phyloP scores from a whole-genome alignment of 2,329 filamentous ascomycete species.

The Pseudonectria foliicola region DNA sequence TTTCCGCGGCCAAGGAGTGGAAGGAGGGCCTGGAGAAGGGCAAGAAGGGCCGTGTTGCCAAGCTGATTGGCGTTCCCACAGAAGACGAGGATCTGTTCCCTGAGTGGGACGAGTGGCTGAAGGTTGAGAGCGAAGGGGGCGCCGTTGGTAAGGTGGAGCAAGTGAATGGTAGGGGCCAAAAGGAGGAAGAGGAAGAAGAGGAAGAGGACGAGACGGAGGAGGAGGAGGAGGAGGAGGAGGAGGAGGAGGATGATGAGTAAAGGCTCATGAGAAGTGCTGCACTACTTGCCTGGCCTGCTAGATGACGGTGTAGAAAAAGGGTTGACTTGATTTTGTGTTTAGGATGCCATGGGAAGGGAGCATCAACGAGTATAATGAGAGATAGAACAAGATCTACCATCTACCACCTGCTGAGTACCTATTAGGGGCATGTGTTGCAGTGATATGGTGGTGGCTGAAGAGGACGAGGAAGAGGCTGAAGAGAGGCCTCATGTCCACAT shows the following conservation, averaged over 20 bases:
- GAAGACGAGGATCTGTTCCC: slow-evolving; percentile 87
- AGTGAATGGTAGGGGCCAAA: slow-evolving; percentile 12
- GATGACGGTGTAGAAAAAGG: slow-evolving; percentile 24
- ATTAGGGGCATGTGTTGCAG: no score
- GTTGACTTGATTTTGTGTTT: slow-evolving; percentile 20
- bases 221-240: slow-evolving; percentile 17
- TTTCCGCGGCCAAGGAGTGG: slow-evolving; percentile 66
- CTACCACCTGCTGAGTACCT: no score
- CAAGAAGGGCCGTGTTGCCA: slow-evolving; percentile 78
- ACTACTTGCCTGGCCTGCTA: slow-evolving; percentile 15
- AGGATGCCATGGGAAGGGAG: slow-evolving; percentile 15
- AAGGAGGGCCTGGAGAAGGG: slow-evolving; percentile 75
- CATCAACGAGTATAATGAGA: slow-evolving; percentile 27
- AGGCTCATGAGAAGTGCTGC: slow-evolving; percentile 13
- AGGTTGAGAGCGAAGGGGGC: slow-evolving; percentile 67
- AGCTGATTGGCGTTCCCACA: slow-evolving; percentile 74
- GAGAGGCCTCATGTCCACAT: no score
- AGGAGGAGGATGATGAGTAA: slow-evolving; percentile 22
- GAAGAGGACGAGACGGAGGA: slow-evolving; percentile 15
- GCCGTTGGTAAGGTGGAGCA: slow-evolving; percentile 18
- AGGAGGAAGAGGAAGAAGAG: slow-evolving; percentile 13
- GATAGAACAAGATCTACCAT: slow-evolving; percentile 12
- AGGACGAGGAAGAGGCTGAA: no score
- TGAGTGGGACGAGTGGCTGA: slow-evolving; percentile 88
- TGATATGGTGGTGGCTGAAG: no score